Evolutionary conservation across 2,329 filamentous ascomycete genomes (phyloP), one percentile per base, ranked within the genome.

Genomic region (Plectosphaerella cucumerina): DNA sequence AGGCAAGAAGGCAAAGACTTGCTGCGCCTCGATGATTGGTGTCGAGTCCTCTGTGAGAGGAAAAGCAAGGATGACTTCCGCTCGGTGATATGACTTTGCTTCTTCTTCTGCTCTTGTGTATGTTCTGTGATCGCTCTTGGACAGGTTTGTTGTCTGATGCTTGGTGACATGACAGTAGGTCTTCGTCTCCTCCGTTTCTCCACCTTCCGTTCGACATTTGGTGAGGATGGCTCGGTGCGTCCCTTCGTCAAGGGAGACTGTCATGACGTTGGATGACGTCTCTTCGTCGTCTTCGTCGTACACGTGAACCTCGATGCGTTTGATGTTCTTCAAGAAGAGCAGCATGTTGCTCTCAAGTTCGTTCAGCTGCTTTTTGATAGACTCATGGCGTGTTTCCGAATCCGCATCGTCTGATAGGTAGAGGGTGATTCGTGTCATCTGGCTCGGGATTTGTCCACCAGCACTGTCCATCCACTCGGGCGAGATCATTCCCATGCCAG

Each of bases 401-500:
- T n/a, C n/a, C n/a, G n/a, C n/a, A n/a, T n/a, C n/a, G n/a, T n/a
- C n/a, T n/a, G n/a, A n/a, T 1, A 74, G 60, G 18, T 55, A 60
- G 0, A 76, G 59, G 0, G 68, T 74, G 4, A 74, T 70, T 8
- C 68, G 63, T 1, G 71, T 75, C 1, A 60, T 33, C 4, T 48
- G 53, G 4, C 21, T 15, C 1, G 42, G 35, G 1, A 63, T 3
- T 42, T 53, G 1, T 52, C n/a, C n/a, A n/a, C n/a, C n/a, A n/a
- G n/a, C n/a, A n/a, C n/a, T 26, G 3, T 66, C 59, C 15, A 65
- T 48, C 77, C 77, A 75, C 3, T 66, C 51, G 1, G 71, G 72
- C 0, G 70, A 70, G 1, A 80, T 70, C 76, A 81, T 81, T 1
- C 76, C 77, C 34, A 81, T 61, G 1, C 77, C 77, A 1, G 67